Percentiles rank a stretch among this genome's conserved stretches.
These are phyloP conservation scores for Fusarium tuaranense DNA, from an alignment of 2,329 filamentous ascomycete genomes.

Conservation along the genomic window DNA sequence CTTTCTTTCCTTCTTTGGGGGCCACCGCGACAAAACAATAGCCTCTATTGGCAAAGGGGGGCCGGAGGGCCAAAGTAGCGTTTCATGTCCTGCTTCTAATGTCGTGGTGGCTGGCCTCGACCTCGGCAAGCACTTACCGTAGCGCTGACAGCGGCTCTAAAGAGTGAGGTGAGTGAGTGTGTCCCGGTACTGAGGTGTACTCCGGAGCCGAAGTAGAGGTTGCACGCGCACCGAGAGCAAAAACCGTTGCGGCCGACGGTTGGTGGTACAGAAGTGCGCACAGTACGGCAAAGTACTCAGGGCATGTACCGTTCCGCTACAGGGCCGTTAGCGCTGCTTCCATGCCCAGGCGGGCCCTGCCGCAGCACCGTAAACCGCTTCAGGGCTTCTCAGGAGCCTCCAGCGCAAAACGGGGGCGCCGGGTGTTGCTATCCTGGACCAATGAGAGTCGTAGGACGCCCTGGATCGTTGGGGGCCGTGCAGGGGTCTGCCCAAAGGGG, in stretches of 20 bases:
- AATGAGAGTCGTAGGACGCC: constrained; percentile 11
- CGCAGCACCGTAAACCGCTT: constrained; percentile 34
- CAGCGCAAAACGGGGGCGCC: constrained; percentile 24
- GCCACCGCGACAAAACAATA: constrained; percentile 8
- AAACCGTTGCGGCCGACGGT: background rate
- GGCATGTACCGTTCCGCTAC: background rate
- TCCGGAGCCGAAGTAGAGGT: constrained; percentile 1
- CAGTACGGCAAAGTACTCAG: background rate
- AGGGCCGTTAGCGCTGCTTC: constrained; percentile 12
- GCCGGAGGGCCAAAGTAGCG: constrained; percentile 20
- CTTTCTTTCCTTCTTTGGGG: constrained; percentile 8
- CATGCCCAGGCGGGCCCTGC: constrained; percentile 40
- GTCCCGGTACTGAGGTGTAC: background rate
- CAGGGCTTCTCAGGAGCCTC: constrained; percentile 13
- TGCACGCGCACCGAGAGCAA: background rate
- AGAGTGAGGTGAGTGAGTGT: background rate
- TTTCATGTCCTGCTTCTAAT: constrained; percentile 22
- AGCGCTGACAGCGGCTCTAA: constrained; percentile 26
- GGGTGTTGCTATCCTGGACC: constrained; percentile 8
- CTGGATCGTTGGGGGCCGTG: constrained; percentile 20
- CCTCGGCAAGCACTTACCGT: constrained; percentile 3
- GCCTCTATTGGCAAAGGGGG: constrained; percentile 13
- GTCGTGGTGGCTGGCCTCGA: constrained; percentile 26
- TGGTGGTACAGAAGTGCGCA: background rate
- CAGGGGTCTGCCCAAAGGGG: constrained; percentile 9